phyloP scores from a whole-genome alignment of 441 rosid species.

The Breynia disticha region DNA sequence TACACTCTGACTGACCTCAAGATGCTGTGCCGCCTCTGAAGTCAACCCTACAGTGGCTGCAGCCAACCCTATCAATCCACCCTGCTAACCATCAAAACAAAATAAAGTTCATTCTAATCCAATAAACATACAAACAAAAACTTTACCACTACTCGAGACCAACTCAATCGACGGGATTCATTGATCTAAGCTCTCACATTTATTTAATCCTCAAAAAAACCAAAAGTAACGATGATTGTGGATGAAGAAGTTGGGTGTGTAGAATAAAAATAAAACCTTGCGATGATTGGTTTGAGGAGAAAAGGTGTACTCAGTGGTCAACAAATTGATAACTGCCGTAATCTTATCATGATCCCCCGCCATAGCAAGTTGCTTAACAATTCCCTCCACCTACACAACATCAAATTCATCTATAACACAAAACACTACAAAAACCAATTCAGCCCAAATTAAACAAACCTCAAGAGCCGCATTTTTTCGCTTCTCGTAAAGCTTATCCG shows the following conservation, averaged over 20 bases:
- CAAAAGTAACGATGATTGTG: too few species aligned
- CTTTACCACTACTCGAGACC: too few species aligned
- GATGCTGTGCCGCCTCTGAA: constrained; percentile 88
- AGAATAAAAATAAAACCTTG: too few species aligned
- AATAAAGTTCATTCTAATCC: neutral
- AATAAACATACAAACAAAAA: too few species aligned
- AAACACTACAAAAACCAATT: too few species aligned
- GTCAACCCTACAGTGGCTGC: constrained; percentile 98
- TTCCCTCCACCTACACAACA: constrained; percentile 63
- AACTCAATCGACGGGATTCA: too few species aligned
- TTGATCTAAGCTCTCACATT: too few species aligned
- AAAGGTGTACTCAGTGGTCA: constrained; percentile 65
- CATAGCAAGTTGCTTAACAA: constrained; percentile 73
- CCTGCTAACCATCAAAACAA: constrained; percentile 32
- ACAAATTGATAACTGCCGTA: constrained; percentile 66
- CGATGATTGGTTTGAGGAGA: constrained; percentile 94
- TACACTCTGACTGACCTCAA: constrained; percentile 48
- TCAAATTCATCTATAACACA: too few species aligned
- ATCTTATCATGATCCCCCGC: constrained; percentile 95
- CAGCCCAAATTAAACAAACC: constrained; percentile 31
- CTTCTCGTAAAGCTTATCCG: constrained; percentile 99
- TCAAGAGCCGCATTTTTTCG: constrained; percentile 98
- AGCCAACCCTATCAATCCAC: constrained; percentile 96
- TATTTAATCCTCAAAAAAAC: too few species aligned
- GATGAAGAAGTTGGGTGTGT: too few species aligned